Base-by-base conservation (phyloP, 306 rosid genomes). In the Arachis hypogaea region DNA sequence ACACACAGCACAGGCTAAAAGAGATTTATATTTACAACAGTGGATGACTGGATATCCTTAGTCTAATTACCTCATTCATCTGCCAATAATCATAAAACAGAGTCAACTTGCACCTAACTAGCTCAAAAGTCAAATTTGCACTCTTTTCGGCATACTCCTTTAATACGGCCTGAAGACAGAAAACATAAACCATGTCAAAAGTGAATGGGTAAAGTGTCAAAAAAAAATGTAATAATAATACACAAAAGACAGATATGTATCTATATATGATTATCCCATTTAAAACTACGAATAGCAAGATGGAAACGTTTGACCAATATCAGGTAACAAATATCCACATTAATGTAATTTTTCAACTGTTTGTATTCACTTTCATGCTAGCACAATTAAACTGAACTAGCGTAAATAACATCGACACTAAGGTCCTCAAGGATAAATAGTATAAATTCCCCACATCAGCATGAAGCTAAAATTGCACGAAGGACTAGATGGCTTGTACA, bases 31-130 rank as follows among this genome's bases (percentile, higher is more conserved):
- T 5, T 28, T 42, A 38, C 45, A 80, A 38, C 22, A 45, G 67
- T 38, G 63, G 28, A 18, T 18, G 18, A 18, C 18, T 18, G 18
- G 18, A 67, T 56, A 67, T 56, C 42, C 56, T 55, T 16, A 22
- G 51, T 59, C 79, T 78, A 80, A 74, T 73, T 91, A 94, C 97
- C 99, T 94, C 97, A 78, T 90, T 83, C 90, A 82, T 87, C 85
- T 82, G 96, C 99, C 99, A 92, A 82, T 94, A 94, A 73, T 84
- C 85, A 76, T 94, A 94, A 76, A 87, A 92, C 73, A 94, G 73
- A n/a, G 95, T 88, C 75, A 94, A 81, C 77, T 62, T 90, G 93
- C 99, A 94, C 86, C 85, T 84, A 77, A 92, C 96, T 64, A 94
- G 89, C 88, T 94, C 97, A 83, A 80, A 71, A 47, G 78, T 74